Base-by-base conservation (phyloP, 2,329 filamentous ascomycete species). In the Chaetomiaceae sp. region DNA sequence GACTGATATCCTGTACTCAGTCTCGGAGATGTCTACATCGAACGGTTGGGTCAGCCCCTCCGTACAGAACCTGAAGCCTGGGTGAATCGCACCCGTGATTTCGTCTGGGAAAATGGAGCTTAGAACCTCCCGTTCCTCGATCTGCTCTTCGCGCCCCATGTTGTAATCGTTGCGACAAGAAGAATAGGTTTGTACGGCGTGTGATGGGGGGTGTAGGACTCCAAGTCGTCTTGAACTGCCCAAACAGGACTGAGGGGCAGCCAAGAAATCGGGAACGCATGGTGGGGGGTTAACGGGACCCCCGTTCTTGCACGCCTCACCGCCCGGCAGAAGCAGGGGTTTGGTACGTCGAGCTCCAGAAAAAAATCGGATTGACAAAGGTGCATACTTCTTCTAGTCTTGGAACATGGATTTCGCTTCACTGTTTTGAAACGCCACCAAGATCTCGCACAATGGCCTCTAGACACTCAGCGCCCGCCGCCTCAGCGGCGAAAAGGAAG, bases 91-190 rank as follows among this genome's bases (percentile, higher is more conserved):
- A 92, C 90, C 87, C 80, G 86, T 92, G 63, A 99, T 96, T 74
- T 99, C 94, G 56, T 99, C 92, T 1, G 94, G 90, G 63, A 97
- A 99, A 67, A 99, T 99, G 56, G 92, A 96, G 67, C 95, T 90
- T 68, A 99, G 89, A 64, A 99, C 92, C 72, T 99, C 94, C 57
- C 91, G 86, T 79, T 99, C 94, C 74, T 99, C 94, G 61, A 85
- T 75, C 71, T 99, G 94, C 56, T 99, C 94, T 77, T 97, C 92
- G 68, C 74, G 79, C 45, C 82, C 82, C 83, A 86, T 51, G 4
- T 13, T 50, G 20, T 27, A 3, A 9, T 20, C 41, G 16, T 16
- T 49, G 18, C 32, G 33, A 9, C n/a, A 21, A 5, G 16, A 11
- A 18, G 23, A 5, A 8, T 9, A 14, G 27, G 5, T n/a, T 8